Evolutionary conservation across 352 stramenopile genomes (phyloP).

Genomic region (Pythium rhizo-oryzae): DNA sequence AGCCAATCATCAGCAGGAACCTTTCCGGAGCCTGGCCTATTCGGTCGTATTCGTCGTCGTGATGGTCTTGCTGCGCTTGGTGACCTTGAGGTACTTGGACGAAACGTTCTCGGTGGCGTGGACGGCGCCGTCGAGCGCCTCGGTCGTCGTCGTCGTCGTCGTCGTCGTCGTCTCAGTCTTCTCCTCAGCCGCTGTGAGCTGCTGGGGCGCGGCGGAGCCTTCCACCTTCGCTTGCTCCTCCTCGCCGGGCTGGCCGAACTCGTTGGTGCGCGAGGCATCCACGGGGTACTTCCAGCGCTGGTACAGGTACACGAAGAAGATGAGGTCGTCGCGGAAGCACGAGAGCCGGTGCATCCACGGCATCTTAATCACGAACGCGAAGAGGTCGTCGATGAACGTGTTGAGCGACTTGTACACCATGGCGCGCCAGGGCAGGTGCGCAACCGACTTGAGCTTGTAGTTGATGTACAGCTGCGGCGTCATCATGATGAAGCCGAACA

Average conservation of each 20-base stretch:
- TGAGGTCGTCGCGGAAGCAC: slow-evolving; percentile 99
- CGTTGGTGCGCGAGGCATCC: slow-evolving; percentile 91
- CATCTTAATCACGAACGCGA: slow-evolving; percentile 98
- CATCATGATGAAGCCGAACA: slow-evolving; percentile 99
- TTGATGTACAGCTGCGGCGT: slow-evolving; percentile 99
- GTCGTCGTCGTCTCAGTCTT: slow-evolving; percentile 15
- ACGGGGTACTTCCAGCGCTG: slow-evolving; percentile 98
- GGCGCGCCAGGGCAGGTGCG: slow-evolving; percentile 96
- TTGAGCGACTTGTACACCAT: slow-evolving; percentile 99
- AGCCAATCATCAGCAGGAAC: slow-evolving; percentile 14
- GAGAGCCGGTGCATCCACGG: slow-evolving; percentile 97
- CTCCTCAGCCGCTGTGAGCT: not conserved
- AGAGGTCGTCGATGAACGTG: slow-evolving; percentile 98
- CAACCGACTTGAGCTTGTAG: slow-evolving; percentile 98
- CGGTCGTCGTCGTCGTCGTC: slow-evolving; percentile 30
- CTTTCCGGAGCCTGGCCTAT: not conserved
- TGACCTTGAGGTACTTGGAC: slow-evolving; percentile 32
- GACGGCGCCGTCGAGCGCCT: not conserved
- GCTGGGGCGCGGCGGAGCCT: not conserved
- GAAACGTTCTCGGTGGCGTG: slow-evolving; percentile 10
- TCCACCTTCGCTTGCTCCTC: slow-evolving; percentile 35
- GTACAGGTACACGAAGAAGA: slow-evolving; percentile 99
- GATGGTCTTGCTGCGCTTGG: slow-evolving; percentile 18
- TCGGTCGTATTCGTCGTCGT: slow-evolving; percentile 1
- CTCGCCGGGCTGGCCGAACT: slow-evolving; percentile 90